Conservation (phyloP, 768 basidiomycete genomes). For the Mycena vulgaris region DNA sequence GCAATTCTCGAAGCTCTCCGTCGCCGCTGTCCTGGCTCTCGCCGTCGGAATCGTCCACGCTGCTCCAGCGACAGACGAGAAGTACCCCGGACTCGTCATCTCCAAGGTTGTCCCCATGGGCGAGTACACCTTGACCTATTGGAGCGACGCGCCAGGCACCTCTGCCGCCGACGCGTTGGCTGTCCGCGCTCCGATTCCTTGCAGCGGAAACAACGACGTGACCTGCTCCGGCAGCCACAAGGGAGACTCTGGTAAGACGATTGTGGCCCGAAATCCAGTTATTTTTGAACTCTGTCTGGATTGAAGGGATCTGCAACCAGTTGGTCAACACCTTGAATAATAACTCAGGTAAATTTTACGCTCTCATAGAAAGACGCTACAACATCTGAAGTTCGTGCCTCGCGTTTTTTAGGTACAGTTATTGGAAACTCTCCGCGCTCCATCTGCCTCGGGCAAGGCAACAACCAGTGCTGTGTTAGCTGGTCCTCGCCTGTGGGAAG, state of each 20-base stretch:
- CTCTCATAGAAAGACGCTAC: no score
- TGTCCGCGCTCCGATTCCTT: neutral
- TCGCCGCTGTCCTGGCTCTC: neutral
- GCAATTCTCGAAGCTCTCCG: neutral
- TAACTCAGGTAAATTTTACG: no score
- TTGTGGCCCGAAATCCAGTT: no score
- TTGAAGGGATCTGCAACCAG: constrained; percentile 8
- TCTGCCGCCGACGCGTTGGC: neutral
- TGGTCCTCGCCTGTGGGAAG: constrained; percentile 3
- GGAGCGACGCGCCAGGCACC: neutral
- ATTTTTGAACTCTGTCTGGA: no score
- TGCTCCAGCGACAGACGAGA: neutral
- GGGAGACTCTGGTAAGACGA: neutral
- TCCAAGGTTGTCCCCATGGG: neutral
- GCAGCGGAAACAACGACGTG: constrained; percentile 8
- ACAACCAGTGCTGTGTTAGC: constrained; percentile 12
- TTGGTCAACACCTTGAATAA: neutral
- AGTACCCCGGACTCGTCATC: neutral
- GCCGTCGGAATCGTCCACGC: constrained; percentile 2
- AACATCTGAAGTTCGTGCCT: no score
- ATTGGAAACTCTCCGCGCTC: constrained; percentile 3
- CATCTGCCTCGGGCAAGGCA: constrained; percentile 4
- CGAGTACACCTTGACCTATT: constrained; percentile 14
- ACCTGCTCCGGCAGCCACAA: constrained; percentile 7
- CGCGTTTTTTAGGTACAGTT: no score